Percentiles rank a stretch among this genome's conserved stretches.
phyloP scores from a whole-genome alignment of 2,329 filamentous ascomycete genomes.

The Aplosporella prunicola region DNA sequence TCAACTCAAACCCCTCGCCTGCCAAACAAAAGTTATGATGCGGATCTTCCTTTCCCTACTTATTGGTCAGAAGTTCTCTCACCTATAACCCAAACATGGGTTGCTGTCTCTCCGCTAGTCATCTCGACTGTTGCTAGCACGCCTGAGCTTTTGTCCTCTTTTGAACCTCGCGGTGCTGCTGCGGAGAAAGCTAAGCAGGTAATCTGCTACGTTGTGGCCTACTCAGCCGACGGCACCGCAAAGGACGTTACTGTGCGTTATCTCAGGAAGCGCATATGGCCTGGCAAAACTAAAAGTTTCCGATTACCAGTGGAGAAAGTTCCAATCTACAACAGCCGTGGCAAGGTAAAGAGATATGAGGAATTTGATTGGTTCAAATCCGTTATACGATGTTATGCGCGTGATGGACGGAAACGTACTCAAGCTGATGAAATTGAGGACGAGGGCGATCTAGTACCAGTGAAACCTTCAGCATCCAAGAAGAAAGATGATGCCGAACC shows the following conservation, averaged over 20 bases:
- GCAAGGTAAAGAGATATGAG: constrained; percentile 68
- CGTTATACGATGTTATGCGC: constrained; percentile 64
- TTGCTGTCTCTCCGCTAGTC: constrained; percentile 62
- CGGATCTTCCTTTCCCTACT: constrained; percentile 70
- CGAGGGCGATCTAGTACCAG: constrained; percentile 62
- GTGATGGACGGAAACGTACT: constrained; percentile 47
- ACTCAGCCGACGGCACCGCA: constrained; percentile 73
- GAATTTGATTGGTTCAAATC: constrained; percentile 82
- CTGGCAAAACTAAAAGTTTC: constrained; percentile 81
- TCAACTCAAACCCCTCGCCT: constrained; percentile 31
- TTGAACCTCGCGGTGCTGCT: constrained; percentile 74
- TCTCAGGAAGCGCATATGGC: constrained; percentile 68
- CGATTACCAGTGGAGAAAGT: constrained; percentile 72
- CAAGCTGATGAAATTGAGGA: constrained; percentile 74
- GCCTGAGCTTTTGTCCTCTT: constrained; percentile 54
- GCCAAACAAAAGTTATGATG: constrained; percentile 50
- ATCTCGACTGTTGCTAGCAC: constrained; percentile 34
- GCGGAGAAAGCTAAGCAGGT: constrained; percentile 82
- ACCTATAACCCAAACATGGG: constrained; percentile 65
- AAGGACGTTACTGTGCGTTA: constrained; percentile 95
- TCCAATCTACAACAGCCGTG: constrained; percentile 65
- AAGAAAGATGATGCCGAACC: constrained; percentile 61
- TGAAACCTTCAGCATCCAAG: constrained; percentile 49
- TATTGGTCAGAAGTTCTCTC: constrained; percentile 93
- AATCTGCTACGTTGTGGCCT: constrained; percentile 79